Evolutionary conservation across 129 eudicot genomes (phyloP), one percentile per base, ranked within the genome.

Genomic region (Flaveria sonorensis): DNA sequence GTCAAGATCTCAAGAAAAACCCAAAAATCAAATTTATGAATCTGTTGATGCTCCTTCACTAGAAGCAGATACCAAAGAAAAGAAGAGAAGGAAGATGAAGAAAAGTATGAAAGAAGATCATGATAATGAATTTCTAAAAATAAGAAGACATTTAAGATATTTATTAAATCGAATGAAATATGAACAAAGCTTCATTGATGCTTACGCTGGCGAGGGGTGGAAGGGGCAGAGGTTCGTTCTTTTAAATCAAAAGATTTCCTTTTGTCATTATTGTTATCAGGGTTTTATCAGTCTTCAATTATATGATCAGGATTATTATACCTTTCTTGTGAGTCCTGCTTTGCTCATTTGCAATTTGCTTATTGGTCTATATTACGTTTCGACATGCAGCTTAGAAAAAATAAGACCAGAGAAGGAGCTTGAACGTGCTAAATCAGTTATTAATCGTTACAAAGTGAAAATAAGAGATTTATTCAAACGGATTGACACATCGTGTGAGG

Each of bases 401-500:
- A 42, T 93, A 87, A 90, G 89, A 79, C 98, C 97, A 40, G 97
- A 90, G 88, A 90, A 91, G 86, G 98, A 93, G 89, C 98, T 93
- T 71, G 84, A 90, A 81, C 92, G 89, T 45, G 98, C 98, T 40
- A 90, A 85, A 76, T 71, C 90, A 71, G 93, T 86, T 63, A 93
- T 93, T 72, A 74, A 84, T 47, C 88, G 93, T 26, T 83, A 79
- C 76, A 94, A 94, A 79, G 47, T 94, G 88, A 94, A 83, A 83
- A 94, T 94, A 42, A 89, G 98, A 73, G 93, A 86, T 68, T 71
- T 94, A 26, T 91, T 94, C 83, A 96, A 91, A 62, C 85, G 74
- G 62, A 85, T 94, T 80, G 96, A 91, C 52, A 21, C 43, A 66
- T 79, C 91, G 70, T 84, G 86, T 68, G 80, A 86, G 19, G 86